Evolutionary conservation across 257 asterid genomes (phyloP).

Genomic region (Solanum stenotomum): DNA sequence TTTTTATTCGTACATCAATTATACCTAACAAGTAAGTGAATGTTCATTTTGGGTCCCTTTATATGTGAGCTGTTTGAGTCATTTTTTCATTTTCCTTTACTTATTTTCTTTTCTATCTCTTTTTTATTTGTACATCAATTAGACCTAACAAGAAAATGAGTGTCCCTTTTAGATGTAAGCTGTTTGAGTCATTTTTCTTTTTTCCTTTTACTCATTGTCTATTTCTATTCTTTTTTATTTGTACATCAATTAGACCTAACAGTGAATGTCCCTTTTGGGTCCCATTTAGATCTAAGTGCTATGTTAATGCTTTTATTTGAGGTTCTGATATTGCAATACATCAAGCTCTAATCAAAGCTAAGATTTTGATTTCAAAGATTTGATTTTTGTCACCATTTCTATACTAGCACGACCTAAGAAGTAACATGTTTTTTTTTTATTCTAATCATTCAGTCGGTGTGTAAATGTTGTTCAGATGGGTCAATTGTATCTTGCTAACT

Average conservation of each 20-base stretch:
- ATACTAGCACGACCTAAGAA: not conserved
- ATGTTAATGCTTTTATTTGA: not conserved
- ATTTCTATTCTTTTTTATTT: not conserved
- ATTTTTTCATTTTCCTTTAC: not conserved
- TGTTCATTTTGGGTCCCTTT: not conserved
- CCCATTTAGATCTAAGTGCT: not conserved
- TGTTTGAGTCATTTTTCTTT: not conserved
- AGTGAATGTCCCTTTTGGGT: not conserved
- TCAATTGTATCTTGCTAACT: conserved; percentile 2
- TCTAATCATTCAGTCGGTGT: not conserved
- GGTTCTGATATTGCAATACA: not conserved
- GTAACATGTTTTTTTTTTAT: not conserved
- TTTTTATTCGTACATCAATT: not conserved
- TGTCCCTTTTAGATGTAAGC: not conserved
- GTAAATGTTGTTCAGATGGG: not conserved
- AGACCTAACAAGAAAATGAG: not conserved
- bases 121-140: not conserved
- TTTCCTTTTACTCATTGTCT: not conserved
- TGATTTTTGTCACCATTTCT: not conserved
- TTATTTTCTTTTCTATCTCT: not conserved
- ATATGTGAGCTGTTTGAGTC: not conserved
- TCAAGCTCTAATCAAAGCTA: not conserved
- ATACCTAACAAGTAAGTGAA: not conserved
- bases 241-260: not conserved
- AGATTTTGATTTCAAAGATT: not conserved